phyloP scores from a whole-genome alignment of 371 early-diverging fungal genomes.

The Saksenaea vasiformis region DNA sequence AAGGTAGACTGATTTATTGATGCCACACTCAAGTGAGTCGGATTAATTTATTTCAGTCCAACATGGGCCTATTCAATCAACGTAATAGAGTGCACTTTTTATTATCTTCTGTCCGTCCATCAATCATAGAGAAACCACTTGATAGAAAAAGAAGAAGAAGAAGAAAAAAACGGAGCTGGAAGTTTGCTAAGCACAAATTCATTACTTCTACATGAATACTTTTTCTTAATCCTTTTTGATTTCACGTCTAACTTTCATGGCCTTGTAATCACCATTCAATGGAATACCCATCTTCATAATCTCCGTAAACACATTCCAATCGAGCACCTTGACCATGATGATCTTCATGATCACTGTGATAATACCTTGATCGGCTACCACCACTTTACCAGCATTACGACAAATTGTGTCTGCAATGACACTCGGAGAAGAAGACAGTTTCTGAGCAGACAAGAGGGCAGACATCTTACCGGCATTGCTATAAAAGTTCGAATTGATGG shows the following conservation, averaged over 20 bases:
- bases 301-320: slow-evolving; percentile 56
- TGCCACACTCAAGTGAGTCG: too few species aligned
- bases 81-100: too few species aligned
- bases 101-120: too few species aligned
- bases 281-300: slow-evolving; percentile 51
- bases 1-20: too few species aligned
- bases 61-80: too few species aligned
- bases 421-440: slow-evolving; percentile 49
- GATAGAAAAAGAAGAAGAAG: too few species aligned
- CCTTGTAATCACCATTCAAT: slow-evolving; percentile 55
- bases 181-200: not conserved
- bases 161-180: too few species aligned
- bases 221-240: slow-evolving; percentile 18
- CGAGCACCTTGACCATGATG: slow-evolving; percentile 40
- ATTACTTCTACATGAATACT: not conserved
- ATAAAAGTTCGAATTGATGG: slow-evolving; percentile 64
- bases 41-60: too few species aligned
- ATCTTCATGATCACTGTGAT: slow-evolving; percentile 58
- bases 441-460: slow-evolving; percentile 47
- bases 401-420: slow-evolving; percentile 61
- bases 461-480: slow-evolving; percentile 60
- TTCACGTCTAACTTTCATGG: slow-evolving; percentile 46
- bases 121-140: too few species aligned
- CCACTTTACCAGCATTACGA: slow-evolving; percentile 58
- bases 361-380: slow-evolving; percentile 61